These are phyloP conservation scores for Begonia peltatifolia DNA, from an alignment of 306 rosid species.

Conservation along the genomic window DNA sequence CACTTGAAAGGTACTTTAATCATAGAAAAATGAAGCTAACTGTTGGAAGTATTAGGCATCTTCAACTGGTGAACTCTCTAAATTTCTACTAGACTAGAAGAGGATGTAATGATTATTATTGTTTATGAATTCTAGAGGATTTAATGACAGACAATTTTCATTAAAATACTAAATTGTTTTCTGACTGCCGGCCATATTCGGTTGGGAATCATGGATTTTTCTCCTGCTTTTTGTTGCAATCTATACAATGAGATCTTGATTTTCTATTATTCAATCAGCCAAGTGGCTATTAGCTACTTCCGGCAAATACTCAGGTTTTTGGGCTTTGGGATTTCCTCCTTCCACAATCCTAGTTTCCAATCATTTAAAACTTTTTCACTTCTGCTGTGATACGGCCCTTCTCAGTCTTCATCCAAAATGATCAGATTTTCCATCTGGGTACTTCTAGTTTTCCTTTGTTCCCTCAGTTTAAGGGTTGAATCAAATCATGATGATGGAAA, in stretches of 20 bases:
- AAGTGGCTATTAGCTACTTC: slow-evolving; percentile 18
- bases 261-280: slow-evolving; percentile 19
- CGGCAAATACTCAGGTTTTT: slow-evolving; percentile 9
- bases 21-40: too few species aligned
- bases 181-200: slow-evolving; percentile 10
- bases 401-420: slow-evolving; percentile 16
- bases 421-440: slow-evolving; percentile 18
- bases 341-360: slow-evolving; percentile 10
- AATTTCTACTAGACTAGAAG: too few species aligned
- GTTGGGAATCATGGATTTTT: neutral
- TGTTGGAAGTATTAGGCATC: too few species aligned
- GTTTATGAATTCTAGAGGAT: too few species aligned
- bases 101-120: too few species aligned
- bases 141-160: too few species aligned
- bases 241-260: slow-evolving; percentile 5
- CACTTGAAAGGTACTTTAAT: too few species aligned
- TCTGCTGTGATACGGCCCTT: neutral
- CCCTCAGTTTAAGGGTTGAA: slow-evolving; percentile 17
- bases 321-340: slow-evolving; percentile 13
- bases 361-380: slow-evolving; percentile 4
- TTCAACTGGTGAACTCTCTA: too few species aligned
- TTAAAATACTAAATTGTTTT: neutral
- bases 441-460: slow-evolving; percentile 18
- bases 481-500: slow-evolving; percentile 37
- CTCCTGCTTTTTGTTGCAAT: slow-evolving; percentile 1